Base-by-base conservation (phyloP, 1,139 yeast species). In the Pichiaceae sp. region DNA sequence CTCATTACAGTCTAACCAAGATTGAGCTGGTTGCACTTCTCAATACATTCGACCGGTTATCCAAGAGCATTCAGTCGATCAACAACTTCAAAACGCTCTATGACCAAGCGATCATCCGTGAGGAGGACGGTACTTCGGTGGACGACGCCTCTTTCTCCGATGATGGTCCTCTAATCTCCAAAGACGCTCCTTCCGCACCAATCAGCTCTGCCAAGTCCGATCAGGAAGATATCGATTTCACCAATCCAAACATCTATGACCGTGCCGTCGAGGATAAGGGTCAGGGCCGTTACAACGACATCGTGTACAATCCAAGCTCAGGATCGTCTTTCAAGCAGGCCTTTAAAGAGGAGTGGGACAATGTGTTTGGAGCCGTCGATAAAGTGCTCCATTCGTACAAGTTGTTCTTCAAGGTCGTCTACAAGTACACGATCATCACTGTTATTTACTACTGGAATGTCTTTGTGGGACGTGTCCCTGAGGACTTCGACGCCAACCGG, bases 31-130 rank as follows among this genome's bases (percentile, higher is more conserved):
- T 89, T 36, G 95, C 96, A 1, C 70, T 91, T 48, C 64, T 91
- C 50, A 91, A 91, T 61, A 91, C 97, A 1, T 86, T 86, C 60
- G 96, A 89, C 53, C 75, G 97, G 49, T 68, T 91, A 42, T 82
- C 96, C 11, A 86, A 85, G 62, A 83, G 96, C 27, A 68, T 91
- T 30, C 75, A 70, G 43, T 77, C 94, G 24, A 78, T 89, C 35
- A 74, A 74, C 44, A 72, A 74, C 45, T 91, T 89, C 64, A 79
- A 82, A 53, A 49, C 51, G 23, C 57, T 78, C 63, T 79, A 75
- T 56, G 60, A 63, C 33, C 52, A 54, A 43, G 52, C 49, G 3
- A 47, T 44, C 33, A 33, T 16, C 8, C 42, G 39, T 23, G 57
- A 53, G 40, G 59, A 53, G 33, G 38, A 33, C n/a, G 56, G 53